Evolutionary conservation across 2,329 filamentous ascomycete genomes (phyloP).

Genomic region (Curvularia sp.): DNA sequence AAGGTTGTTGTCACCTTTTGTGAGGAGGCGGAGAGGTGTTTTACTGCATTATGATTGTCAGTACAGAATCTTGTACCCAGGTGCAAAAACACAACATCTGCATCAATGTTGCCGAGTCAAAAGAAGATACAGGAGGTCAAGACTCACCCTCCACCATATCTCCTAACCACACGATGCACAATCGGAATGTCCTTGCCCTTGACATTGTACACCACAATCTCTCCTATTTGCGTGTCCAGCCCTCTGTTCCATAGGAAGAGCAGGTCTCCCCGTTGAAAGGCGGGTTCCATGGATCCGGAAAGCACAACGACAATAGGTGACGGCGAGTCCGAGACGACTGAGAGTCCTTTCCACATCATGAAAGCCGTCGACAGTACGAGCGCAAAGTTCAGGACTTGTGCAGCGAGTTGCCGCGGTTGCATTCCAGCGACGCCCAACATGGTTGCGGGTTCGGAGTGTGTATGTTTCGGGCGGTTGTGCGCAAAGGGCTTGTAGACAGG

Average conservation of each 20-base stretch:
- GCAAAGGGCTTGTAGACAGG: too few species aligned
- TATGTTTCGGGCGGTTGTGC: background rate
- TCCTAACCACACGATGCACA: slow-evolving; percentile 87
- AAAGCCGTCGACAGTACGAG: slow-evolving; percentile 90
- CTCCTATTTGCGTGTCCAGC: slow-evolving; percentile 70
- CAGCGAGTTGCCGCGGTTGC: slow-evolving; percentile 81
- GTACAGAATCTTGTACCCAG: background rate
- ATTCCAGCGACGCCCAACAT: slow-evolving; percentile 62
- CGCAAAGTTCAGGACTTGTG: slow-evolving; percentile 87
- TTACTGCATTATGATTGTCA: slow-evolving; percentile 44
- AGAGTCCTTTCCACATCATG: slow-evolving; percentile 91
- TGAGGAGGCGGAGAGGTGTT: slow-evolving; percentile 73
- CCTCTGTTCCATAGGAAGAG: slow-evolving; percentile 78
- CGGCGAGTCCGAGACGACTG: slow-evolving; percentile 71
- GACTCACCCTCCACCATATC: slow-evolving; percentile 65
- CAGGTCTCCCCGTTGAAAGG: slow-evolving; percentile 79
- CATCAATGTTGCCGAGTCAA: background rate
- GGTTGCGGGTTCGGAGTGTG: slow-evolving; percentile 18
- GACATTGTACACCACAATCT: slow-evolving; percentile 83
- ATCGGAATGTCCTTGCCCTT: slow-evolving; percentile 96
- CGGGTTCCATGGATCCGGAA: slow-evolving; percentile 83
- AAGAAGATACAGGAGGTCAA: background rate
- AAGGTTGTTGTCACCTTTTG: slow-evolving; percentile 96
- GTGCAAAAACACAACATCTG: background rate
- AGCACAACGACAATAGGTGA: slow-evolving; percentile 82